Evolutionary conservation across 1,284 basidiomycete genomes (phyloP), one percentile per base, ranked within the genome.

Genomic region (Leccinum ponderosum): DNA sequence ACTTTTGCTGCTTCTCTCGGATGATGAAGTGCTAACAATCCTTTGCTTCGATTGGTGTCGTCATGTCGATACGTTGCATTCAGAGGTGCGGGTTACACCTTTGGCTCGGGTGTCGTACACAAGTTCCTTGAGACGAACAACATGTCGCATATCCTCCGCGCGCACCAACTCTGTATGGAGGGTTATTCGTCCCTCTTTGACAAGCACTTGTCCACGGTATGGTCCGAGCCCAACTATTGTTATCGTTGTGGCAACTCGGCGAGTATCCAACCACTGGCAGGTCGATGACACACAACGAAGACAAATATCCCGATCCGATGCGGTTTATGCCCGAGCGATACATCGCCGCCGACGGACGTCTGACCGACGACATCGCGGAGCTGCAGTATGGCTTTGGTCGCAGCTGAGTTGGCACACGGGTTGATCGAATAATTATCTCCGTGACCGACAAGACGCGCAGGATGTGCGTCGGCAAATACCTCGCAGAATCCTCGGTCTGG

Each of bases 91-190:
- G 97, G 97, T 2, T 99, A 99, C 77, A 99, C 97, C 0, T 99
- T 99, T 75, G 97, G 97, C 60, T 94, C 95, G 1, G 93, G 95
- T 37, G 96, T 99, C 55, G 97, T 99, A n/a, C 91, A 95, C 79
- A 98, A 98, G 75, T 99, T 99, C 76, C 84, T 95, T 58, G 88
- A 90, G 69, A 89, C 93, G 57, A 99, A 99, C 79, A 86, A 89
- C 65, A 98, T 99, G 95, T 90, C 91, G 42, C 97, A 99, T 73
- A 98, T 99, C 68, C 85, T 99, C 14, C 91, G 97, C 29, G 97
- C 97, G 15, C 97, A 99, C 76, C 97, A 99, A 73, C 86, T 99
- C 5, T 99, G 97, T 77, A 98, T 99, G 97, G 97, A 99, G 78
- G 97, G 97, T 2, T 99, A 94, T 76, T 88, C 91, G 25, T 95